phyloP scores from a whole-genome alignment of 2,329 filamentous ascomycete species.

The Aspergillus quadrilineatus region DNA sequence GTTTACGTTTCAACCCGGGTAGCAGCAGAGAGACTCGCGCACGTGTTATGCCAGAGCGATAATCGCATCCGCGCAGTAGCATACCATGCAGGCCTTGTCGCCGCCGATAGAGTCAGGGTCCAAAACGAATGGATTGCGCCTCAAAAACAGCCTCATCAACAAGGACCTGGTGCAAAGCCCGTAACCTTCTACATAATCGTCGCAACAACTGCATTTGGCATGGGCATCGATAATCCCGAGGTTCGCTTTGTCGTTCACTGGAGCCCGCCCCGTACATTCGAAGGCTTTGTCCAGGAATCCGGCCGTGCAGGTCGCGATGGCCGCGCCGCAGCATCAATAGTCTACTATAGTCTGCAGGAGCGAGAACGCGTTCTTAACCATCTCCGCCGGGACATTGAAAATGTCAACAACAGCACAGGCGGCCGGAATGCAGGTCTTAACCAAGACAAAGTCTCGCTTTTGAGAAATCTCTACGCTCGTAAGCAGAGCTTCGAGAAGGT shows the following conservation, averaged over 20 bases:
- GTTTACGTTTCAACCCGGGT: conserved; percentile 48
- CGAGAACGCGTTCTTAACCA: conserved; percentile 67
- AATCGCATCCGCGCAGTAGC: conserved; percentile 44
- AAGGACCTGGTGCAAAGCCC: conserved; percentile 18
- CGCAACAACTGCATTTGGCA: conserved; percentile 92
- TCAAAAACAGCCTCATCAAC: conserved; percentile 10
- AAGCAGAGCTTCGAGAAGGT: conserved; percentile 66
- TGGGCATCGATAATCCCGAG: conserved; percentile 96
- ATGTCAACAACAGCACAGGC: conserved; percentile 32
- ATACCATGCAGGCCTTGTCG: conserved; percentile 65
- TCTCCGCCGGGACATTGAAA: conserved; percentile 47
- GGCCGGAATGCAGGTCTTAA: conserved; percentile 18
- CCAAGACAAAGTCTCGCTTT: conserved; percentile 37
- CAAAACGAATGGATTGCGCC: conserved; percentile 43
- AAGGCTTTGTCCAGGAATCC: conserved; percentile 94
- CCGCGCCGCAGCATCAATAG: conserved; percentile 78
- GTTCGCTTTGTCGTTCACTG: conserved; percentile 95
- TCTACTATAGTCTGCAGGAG: conserved; percentile 90
- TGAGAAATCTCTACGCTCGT: conserved; percentile 45
- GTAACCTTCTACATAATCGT: conserved; percentile 87
- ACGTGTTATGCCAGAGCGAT: conserved; percentile 30
- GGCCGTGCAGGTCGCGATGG: conserved; percentile 88
- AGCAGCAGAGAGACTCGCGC: conserved; percentile 42
- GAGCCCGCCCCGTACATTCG: conserved; percentile 90
- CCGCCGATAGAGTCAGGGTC: conserved; percentile 64